Percentiles rank a stretch among this genome's conserved stretches.
These are phyloP conservation scores for Trichophyton simii DNA, from an alignment of 2,329 filamentous ascomycete genomes.

Conservation along the genomic window DNA sequence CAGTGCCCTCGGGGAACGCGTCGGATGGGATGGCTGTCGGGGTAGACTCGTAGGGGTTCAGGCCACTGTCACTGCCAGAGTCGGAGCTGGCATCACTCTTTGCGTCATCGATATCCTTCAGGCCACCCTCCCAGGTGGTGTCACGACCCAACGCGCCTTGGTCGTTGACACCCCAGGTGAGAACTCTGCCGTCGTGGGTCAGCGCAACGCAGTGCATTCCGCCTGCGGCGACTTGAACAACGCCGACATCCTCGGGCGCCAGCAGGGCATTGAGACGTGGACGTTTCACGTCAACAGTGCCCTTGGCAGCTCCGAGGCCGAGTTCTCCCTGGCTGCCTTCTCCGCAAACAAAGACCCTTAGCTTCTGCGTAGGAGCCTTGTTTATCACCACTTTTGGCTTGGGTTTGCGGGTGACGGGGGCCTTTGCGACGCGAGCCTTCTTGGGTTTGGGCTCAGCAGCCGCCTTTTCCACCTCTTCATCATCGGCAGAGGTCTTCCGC, in stretches of 20 bases:
- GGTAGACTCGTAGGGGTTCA: conserved; percentile 46
- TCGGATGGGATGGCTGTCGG: conserved; percentile 39
- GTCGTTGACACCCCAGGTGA: conserved; percentile 83
- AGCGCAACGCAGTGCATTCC: conserved; percentile 72
- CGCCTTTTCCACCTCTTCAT: conserved; percentile 12
- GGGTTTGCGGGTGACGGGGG: conserved; percentile 6
- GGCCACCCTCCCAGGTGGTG: conserved; percentile 54
- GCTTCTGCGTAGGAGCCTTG: conserved; percentile 39
- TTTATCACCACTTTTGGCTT: conserved; percentile 42
- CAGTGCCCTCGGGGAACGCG: conserved; percentile 41
- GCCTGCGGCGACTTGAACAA: conserved; percentile 65
- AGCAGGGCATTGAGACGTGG: conserved; percentile 57
- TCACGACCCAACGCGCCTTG: conserved; percentile 67
- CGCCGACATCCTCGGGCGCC: conserved; percentile 43
- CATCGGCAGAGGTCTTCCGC: conserved; percentile 11
- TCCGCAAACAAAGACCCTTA: conserved; percentile 70
- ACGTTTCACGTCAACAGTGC: conserved; percentile 58
- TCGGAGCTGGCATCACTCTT: conserved; percentile 42
- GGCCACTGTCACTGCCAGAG: conserved; percentile 37
- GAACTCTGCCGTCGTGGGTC: conserved; percentile 66
- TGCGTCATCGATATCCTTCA: conserved; percentile 42
- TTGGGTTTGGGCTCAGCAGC: conserved; percentile 11
- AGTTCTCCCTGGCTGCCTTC: conserved; percentile 72
- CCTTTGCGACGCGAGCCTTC: conserved; percentile 14
- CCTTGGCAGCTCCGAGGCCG: conserved; percentile 57